phyloP scores from a whole-genome alignment of 352 stramenopile species.

The Plasmopara muralis region DNA sequence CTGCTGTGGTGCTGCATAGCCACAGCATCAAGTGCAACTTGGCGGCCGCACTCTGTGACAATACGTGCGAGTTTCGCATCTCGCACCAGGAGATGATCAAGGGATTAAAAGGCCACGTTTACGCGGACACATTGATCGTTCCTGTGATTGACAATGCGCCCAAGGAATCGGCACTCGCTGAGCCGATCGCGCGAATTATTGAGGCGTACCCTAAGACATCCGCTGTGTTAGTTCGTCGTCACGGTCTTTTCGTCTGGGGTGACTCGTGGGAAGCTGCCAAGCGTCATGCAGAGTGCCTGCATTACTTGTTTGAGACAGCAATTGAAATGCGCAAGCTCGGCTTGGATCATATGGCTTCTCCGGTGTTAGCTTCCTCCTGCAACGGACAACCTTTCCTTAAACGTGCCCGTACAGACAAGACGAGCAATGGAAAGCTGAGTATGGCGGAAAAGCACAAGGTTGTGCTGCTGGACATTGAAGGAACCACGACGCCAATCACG shows the following conservation, averaged over 20 bases:
- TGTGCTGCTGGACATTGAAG: slow-evolving; percentile 95
- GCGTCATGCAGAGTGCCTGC: slow-evolving; percentile 93
- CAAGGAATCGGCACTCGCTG: slow-evolving; percentile 87
- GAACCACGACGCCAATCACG: slow-evolving; percentile 93
- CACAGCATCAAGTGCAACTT: slow-evolving; percentile 85
- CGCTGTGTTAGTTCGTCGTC: slow-evolving; percentile 91
- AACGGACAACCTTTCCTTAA: slow-evolving; percentile 39
- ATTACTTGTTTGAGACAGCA: slow-evolving; percentile 93
- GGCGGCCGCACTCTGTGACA: slow-evolving; percentile 86
- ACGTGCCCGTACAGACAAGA: slow-evolving; percentile 21
- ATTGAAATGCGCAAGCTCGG: slow-evolving; percentile 87
- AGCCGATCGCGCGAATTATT: slow-evolving; percentile 83
- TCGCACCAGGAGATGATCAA: slow-evolving; percentile 98
- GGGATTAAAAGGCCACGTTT: slow-evolving; percentile 89
- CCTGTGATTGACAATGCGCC: slow-evolving; percentile 96
- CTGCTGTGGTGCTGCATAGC: slow-evolving; percentile 70
- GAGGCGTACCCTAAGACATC: slow-evolving; percentile 79
- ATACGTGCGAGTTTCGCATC: slow-evolving; percentile 77
- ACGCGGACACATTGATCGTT: slow-evolving; percentile 89
- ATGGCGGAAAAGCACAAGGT: slow-evolving; percentile 84
- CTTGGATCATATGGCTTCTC: slow-evolving; percentile 60
- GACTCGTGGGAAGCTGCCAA: slow-evolving; percentile 95
- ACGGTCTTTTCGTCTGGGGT: slow-evolving; percentile 96
- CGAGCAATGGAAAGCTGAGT: slow-evolving; percentile 13
- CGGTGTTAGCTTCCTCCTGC: slow-evolving; percentile 32